Evolutionary conservation across 2,329 filamentous ascomycete species (phyloP), one percentile per base, ranked within the genome.

Genomic region (Ceratocystis cacaofunesta): DNA sequence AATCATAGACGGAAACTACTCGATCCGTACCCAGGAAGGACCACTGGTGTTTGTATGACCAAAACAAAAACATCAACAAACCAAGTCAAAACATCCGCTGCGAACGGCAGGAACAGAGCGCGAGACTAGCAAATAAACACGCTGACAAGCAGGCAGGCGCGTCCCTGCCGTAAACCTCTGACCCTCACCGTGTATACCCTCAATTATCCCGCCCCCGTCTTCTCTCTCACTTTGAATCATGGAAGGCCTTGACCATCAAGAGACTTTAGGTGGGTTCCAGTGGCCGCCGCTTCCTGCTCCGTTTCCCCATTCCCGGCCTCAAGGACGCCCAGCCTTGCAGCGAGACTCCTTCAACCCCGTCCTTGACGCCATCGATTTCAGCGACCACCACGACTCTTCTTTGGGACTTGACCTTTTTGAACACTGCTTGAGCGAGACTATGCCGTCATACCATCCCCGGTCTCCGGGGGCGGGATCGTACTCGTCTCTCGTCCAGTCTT

Each of bases 231-330:
- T 28, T 25, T 22, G 19, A 10, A 52, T 15, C 25, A 58, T 58
- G 55, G 55, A 41, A 12, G 36, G 36, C 36, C 36, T 19, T 8
- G 55, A 3, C 30, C 55, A 32, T n/a, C 28, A 58, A 32, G 28
- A 58, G 8, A 10, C 30, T 58, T 28, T n/a, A 30, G 64, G 61
- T 19, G 61, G 48, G 43, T 22, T 62, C 32, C 44, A 48, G 10
- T 66, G 65, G 65, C 61, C 62, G 25, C 65, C 65, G 19, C 28
- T 63, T 44, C 61, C 61, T 25, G 28, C 46, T 44, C 65, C 65
- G 12, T 63, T 64, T 44, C 43, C 52, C 43, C 25, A 62, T 62
- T 43, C 43, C 25, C 28, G 28, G 30, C 28, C 55, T 19, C 19
- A n/a, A 28, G 22, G n/a, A 30, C 61, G 61, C 41, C 61, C 61